A percentile compares a stretch with the other conserved stretches of the same genome.
These are phyloP conservation scores for Globisporangium lucens DNA, from an alignment of 352 stramenopile species.

Conservation along the genomic window DNA sequence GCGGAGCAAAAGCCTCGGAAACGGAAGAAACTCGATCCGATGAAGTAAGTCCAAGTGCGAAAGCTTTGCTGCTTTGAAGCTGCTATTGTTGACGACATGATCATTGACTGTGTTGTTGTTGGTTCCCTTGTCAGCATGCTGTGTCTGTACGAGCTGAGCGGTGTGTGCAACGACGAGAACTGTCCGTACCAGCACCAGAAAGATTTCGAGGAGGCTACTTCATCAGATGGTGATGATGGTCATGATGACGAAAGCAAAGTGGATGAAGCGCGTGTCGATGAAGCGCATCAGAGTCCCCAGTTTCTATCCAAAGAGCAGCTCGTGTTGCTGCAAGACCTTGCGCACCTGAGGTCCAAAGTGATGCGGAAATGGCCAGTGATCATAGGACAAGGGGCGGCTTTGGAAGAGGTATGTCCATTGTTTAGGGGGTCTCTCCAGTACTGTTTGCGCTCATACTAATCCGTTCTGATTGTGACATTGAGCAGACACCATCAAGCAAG, in stretches of 20 bases:
- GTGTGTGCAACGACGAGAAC: slow-evolving; percentile 71
- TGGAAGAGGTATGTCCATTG: not conserved
- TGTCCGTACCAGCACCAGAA: slow-evolving; percentile 63
- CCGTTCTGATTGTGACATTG: not conserved
- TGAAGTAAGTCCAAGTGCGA: slow-evolving; percentile 44
- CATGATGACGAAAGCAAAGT: slow-evolving; percentile 7
- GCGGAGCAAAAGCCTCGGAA: slow-evolving; percentile 11
- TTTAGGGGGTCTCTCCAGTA: not conserved
- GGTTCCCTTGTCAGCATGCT: slow-evolving; percentile 36
- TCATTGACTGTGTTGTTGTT: not conserved
- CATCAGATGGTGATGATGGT: not conserved
- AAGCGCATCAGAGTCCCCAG: not conserved
- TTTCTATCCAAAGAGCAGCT: slow-evolving; percentile 23
- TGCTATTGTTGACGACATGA: not conserved
- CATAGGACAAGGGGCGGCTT: not conserved
- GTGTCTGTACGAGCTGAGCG: slow-evolving; percentile 72
- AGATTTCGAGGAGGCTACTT: slow-evolving; percentile 33
- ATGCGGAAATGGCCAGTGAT: slow-evolving; percentile 48
- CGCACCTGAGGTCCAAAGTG: slow-evolving; percentile 32
- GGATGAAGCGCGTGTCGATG: not conserved
- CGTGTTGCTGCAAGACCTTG: slow-evolving; percentile 38
- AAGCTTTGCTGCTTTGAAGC: not conserved
- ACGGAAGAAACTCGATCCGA: slow-evolving; percentile 34
- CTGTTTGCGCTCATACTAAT: not conserved
- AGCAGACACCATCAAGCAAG: not conserved